Evolutionary conservation across 75 land plant species (phyloP).

Genomic region (Selaginella tamariscina): DNA sequence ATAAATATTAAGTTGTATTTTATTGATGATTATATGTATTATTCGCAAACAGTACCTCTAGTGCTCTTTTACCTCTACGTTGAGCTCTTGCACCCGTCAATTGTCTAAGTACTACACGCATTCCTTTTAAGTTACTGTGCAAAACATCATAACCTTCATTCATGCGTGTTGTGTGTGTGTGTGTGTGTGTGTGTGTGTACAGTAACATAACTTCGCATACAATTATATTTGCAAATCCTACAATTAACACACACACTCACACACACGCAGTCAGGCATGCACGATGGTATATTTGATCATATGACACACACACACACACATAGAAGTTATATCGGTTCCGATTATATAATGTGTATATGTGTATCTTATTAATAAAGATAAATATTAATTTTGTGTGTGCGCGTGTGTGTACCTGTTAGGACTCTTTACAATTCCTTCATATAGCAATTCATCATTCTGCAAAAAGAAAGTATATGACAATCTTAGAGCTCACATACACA

Average conservation of each 20-base stretch:
- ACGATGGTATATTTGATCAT: not conserved
- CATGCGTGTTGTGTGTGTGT: no score
- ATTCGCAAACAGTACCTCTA: conserved; percentile 36
- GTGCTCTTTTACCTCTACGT: conserved; percentile 66
- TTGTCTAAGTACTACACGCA: conserved; percentile 67
- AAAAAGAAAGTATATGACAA: not conserved
- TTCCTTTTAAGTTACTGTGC: conserved; percentile 49
- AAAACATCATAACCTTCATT: not conserved
- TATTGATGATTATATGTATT: not conserved
- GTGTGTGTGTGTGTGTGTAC: conserved; percentile 39
- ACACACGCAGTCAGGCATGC: not conserved
- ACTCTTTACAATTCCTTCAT: conserved; percentile 62
- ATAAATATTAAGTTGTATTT: not conserved
- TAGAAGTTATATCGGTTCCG: not conserved
- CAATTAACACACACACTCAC: not conserved
- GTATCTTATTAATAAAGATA: not conserved
- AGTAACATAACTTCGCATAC: conserved; percentile 7
- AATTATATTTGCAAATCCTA: not conserved
- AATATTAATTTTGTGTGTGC: no score
- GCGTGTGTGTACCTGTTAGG: conserved; percentile 38
- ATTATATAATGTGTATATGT: not conserved
- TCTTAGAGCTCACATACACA: not conserved
- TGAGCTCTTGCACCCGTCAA: conserved; percentile 56
- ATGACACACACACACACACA: not conserved
- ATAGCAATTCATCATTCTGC: conserved; percentile 67